Percentiles rank a stretch among this genome's conserved stretches.
Evolutionary conservation across 768 basidiomycete genomes (phyloP).

Genomic region (Sarcodon aspratus): DNA sequence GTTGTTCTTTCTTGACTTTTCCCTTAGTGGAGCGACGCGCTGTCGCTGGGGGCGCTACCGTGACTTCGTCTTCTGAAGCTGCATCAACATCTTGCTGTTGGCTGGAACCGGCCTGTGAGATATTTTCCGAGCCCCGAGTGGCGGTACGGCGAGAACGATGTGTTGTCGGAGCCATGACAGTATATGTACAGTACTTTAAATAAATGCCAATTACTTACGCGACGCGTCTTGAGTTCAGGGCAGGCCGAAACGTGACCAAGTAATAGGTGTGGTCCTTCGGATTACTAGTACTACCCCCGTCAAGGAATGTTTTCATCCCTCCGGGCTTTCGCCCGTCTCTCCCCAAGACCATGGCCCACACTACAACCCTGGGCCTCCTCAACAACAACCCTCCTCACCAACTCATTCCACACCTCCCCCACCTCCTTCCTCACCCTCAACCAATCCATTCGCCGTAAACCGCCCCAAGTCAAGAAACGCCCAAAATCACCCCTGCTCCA

Average conservation of each 20-base stretch:
- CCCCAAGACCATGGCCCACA: too few species aligned
- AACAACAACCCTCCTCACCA: slow-evolving; percentile 16
- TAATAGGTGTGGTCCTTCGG: too few species aligned
- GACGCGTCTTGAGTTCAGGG: too few species aligned
- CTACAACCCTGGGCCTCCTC: not conserved
- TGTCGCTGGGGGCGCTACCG: not conserved
- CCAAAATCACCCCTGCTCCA: slow-evolving; percentile 76
- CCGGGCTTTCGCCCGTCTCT: too few species aligned
- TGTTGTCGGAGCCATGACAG: not conserved
- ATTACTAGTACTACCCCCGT: too few species aligned
- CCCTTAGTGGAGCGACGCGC: not conserved
- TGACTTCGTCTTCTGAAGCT: not conserved
- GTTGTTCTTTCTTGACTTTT: not conserved
- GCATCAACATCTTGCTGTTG: not conserved
- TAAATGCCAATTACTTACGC: too few species aligned
- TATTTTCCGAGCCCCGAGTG: not conserved
- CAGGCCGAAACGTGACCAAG: too few species aligned
- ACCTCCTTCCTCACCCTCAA: slow-evolving; percentile 64
- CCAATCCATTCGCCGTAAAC: slow-evolving; percentile 76
- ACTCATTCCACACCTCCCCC: slow-evolving; percentile 55
- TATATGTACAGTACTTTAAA: too few species aligned
- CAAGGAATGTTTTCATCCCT: too few species aligned
- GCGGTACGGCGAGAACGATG: not conserved
- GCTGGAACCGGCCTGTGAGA: not conserved
- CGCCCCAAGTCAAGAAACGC: slow-evolving; percentile 29